Evolutionary conservation across 176 grass and related monocot species (phyloP), one percentile per base, ranked within the genome.

Genomic region (Musa itinerans): DNA sequence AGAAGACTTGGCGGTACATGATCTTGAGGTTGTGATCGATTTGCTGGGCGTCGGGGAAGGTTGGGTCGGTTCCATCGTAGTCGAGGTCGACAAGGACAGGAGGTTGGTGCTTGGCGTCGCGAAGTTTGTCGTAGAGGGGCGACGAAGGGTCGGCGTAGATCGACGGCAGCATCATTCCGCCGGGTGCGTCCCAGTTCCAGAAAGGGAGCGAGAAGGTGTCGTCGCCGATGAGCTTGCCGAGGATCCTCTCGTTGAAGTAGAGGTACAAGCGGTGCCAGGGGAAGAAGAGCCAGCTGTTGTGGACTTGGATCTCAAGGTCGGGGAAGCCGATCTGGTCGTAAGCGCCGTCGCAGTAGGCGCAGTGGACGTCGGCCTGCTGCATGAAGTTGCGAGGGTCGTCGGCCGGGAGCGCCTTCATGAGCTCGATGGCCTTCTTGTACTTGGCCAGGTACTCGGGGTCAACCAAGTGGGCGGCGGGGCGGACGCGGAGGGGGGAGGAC

Each of bases 301-400:
- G 86, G n/a, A 89, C 86, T 69, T 85, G 82, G 29, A 89, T 29
- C 69, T 76, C 73, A 14, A 82, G n/a, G 25, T 89, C 62, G 20
- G 82, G 79, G 26, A 63, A 78, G 7, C 53, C 85, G 1, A 78
- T 20, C 64, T 86, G 82, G 19, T 82, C 72, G 51, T 86, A 86
- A 55, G 50, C 79, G 54, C 76, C 78, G 22, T 86, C 62, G 49
- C 83, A 86, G 74, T 81, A 86, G 11, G 86, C 86, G 63, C 85
- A 83, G 66, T 83, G 81, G 66, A 80, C 65, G 65, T 87, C 83
- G n/a, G 85, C 78, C 77, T 92, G 89, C 65, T 96, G 89, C 22
- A 50, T 86, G 82, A 92, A 92, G 86, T 88, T 96, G 20, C 92
- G 92, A 0, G 92, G 89, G 67, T 96, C 92, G 3, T 89, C 75